Conservation (phyloP, 441 rosid species). For the Daphne laureola region DNA sequence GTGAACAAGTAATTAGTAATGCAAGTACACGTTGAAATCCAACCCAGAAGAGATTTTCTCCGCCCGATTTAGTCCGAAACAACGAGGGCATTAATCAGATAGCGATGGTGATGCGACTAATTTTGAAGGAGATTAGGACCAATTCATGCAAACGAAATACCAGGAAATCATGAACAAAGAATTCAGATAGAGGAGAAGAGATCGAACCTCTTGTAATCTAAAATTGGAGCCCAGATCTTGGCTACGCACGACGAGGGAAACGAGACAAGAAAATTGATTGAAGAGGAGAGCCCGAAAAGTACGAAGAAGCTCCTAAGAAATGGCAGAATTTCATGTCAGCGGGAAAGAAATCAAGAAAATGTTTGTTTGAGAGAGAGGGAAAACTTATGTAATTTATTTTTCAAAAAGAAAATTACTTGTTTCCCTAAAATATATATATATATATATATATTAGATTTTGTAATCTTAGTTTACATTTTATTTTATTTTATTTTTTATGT, state of each 20-base stretch:
- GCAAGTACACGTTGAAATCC: too few relatives aligned
- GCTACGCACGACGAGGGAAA: neutral
- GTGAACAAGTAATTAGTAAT: too few relatives aligned
- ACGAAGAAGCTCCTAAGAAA: too few relatives aligned
- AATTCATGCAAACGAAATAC: neutral
- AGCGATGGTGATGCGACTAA: constrained; percentile 5
- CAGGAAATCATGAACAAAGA: constrained; percentile 7
- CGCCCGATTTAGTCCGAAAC: neutral
- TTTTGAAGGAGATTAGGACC: constrained; percentile 16
- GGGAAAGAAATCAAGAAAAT: too few relatives aligned
- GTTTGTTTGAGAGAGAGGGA: too few relatives aligned
- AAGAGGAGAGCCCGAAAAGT: neutral
- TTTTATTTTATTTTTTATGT: too few relatives aligned
- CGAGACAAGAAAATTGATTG: neutral
- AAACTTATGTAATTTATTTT: too few relatives aligned
- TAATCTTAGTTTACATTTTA: too few relatives aligned
- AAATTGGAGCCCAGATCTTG: constrained; percentile 17
- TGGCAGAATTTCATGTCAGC: too few relatives aligned
- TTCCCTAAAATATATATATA: too few relatives aligned
- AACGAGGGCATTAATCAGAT: constrained; percentile 3
- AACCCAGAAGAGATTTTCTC: neutral
- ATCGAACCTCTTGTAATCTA: constrained; percentile 21
- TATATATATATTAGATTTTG: too few relatives aligned
- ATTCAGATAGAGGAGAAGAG: neutral
- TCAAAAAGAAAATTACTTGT: too few relatives aligned